Percentiles rank a stretch among this genome's conserved stretches.
phyloP scores from a whole-genome alignment of 2,329 filamentous ascomycete species.

The Alternaria solani region DNA sequence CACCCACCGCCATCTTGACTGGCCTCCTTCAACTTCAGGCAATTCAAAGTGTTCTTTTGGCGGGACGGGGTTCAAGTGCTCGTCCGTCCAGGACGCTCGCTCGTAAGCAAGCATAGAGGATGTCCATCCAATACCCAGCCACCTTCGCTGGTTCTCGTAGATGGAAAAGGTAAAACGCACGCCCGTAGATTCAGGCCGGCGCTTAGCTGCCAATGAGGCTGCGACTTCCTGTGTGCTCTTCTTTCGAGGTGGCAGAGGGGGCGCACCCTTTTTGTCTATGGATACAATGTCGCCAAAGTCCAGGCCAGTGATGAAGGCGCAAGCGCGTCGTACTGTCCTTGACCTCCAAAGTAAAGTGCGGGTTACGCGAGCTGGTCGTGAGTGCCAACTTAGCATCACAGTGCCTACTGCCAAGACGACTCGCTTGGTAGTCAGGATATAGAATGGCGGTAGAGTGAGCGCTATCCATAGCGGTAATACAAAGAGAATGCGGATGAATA shows the following conservation, averaged over 20 bases:
- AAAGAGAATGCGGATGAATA: constrained; percentile 88
- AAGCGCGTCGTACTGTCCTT: constrained; percentile 72
- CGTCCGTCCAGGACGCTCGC: constrained; percentile 90
- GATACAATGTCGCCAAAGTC: constrained; percentile 65
- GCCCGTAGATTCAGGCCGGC: constrained; percentile 67
- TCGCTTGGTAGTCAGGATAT: constrained; percentile 85
- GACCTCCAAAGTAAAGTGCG: constrained; percentile 93
- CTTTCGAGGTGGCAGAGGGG: constrained; percentile 53
- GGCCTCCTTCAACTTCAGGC: constrained; percentile 70
- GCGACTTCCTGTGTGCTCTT: constrained; percentile 59
- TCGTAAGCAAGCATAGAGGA: constrained; percentile 90
- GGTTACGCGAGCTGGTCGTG: constrained; percentile 81
- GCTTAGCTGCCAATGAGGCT: constrained; percentile 54
- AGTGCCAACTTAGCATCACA: constrained; percentile 89
- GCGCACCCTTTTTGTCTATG: constrained; percentile 40
- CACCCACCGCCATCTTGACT: constrained; percentile 80
- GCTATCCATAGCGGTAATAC: constrained; percentile 88
- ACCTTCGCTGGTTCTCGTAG: constrained; percentile 94
- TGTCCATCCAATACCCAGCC: constrained; percentile 96
- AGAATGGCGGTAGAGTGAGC: constrained; percentile 81
- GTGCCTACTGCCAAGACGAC: constrained; percentile 88
- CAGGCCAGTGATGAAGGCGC: constrained; percentile 80
- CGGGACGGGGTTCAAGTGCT: constrained; percentile 84
- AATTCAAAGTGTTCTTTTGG: constrained; percentile 75
- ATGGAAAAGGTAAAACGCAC: constrained; percentile 96